A percentile compares a stretch with the other conserved stretches of the same genome.
phyloP scores from a whole-genome alignment of 1,139 yeast genomes.

The Blastobotrys proliferans region DNA sequence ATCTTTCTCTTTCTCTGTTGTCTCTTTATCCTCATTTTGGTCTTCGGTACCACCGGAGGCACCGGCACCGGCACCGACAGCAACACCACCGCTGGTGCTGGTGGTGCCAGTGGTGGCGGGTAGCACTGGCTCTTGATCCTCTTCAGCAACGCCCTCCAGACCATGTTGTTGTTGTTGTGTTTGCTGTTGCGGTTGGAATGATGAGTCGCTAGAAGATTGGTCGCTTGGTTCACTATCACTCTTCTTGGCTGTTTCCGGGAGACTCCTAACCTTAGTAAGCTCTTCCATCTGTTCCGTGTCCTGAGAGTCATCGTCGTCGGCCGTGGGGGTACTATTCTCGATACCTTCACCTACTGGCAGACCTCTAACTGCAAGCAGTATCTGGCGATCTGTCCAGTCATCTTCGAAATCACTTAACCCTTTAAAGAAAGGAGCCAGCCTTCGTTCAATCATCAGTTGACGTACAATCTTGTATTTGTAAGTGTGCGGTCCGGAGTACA shows the following conservation, averaged over 20 bases:
- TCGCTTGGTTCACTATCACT: no score
- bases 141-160: no score
- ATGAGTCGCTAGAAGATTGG: no score
- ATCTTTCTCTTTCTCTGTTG: neutral
- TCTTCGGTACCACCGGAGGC: neutral
- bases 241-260: no score
- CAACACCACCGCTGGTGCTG: neutral
- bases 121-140: no score
- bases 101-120: no score
- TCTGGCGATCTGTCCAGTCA: slow-evolving; percentile 70
- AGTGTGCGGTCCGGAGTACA: slow-evolving; percentile 71
- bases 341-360: slow-evolving; percentile 1
- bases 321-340: no score
- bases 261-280: no score
- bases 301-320: no score
- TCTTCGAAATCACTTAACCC: slow-evolving; percentile 80
- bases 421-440: slow-evolving; percentile 83
- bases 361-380: slow-evolving; percentile 50
- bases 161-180: no score
- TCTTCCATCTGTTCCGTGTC: no score
- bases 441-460: slow-evolving; percentile 58
- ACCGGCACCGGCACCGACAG: neutral
- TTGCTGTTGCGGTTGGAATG: no score
- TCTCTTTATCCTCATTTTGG: neutral
- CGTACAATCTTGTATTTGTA: slow-evolving; percentile 70